A percentile compares a stretch with the other conserved stretches of the same genome.
These are phyloP conservation scores for Tuber calosporum DNA, from an alignment of 495 filamentous ascomycete species.

Conservation along the genomic window DNA sequence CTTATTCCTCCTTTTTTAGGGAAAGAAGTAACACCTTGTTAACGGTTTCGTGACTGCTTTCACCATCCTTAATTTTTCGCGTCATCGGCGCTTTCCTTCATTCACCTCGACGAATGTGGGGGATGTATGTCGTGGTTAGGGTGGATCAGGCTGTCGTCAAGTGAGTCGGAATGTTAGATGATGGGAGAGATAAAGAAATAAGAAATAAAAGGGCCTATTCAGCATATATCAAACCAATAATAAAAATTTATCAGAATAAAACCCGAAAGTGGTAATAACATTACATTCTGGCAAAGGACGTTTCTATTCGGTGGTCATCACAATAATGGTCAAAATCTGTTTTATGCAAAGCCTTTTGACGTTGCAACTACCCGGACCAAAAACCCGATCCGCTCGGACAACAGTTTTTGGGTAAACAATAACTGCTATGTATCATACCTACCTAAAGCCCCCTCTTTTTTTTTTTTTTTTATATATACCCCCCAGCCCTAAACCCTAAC, in stretches of 20 bases:
- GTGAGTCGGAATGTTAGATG: background rate
- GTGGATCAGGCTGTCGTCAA: background rate
- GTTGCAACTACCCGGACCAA: background rate
- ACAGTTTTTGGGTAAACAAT: background rate
- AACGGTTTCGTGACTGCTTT: conserved; percentile 2
- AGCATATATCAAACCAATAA: background rate
- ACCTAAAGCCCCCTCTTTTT: no score
- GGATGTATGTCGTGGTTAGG: background rate
- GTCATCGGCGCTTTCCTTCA: background rate
- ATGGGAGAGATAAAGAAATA: background rate
- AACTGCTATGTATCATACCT: no score
- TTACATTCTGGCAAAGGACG: background rate
- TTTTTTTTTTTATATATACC: no score
- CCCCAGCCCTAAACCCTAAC: background rate
- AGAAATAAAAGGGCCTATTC: background rate
- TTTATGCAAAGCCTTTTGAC: background rate
- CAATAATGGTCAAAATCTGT: no score
- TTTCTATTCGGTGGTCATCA: background rate
- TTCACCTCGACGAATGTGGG: background rate
- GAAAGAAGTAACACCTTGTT: background rate
- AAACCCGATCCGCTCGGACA: background rate
- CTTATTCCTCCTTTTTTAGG: background rate
- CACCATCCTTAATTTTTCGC: background rate
- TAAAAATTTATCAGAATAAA: background rate
- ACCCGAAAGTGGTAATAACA: background rate